These are phyloP conservation scores for Mycosphaerella sp. DNA, from an alignment of 2,329 filamentous ascomycete species.

Conservation along the genomic window DNA sequence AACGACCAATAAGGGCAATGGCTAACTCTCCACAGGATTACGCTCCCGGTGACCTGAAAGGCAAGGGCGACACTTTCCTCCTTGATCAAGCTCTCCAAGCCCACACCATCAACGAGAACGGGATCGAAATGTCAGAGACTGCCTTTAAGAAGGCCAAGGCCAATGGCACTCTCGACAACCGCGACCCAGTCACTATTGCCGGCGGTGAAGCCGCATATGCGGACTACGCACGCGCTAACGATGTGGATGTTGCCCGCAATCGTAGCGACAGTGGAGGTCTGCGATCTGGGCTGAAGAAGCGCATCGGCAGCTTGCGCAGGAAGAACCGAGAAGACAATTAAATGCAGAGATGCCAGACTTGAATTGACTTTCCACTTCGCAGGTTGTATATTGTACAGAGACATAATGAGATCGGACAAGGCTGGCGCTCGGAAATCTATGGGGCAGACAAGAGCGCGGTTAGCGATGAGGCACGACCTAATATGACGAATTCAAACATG, in stretches of 20 bases:
- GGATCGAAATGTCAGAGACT: conserved; percentile 42
- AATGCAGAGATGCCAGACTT: not conserved
- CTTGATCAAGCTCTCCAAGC: conserved; percentile 62
- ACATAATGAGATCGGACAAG: not conserved
- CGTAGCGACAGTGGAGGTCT: conserved; percentile 32
- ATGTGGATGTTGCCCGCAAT: conserved; percentile 21
- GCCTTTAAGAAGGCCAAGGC: conserved; percentile 34
- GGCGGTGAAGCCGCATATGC: conserved; percentile 31
- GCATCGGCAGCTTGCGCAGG: conserved; percentile 42
- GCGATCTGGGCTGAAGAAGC: conserved; percentile 40
- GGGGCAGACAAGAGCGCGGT: not conserved
- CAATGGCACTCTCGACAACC: conserved; percentile 24
- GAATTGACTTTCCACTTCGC: not conserved
- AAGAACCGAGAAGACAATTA: conserved; percentile 19
- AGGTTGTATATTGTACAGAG: conserved; percentile 3
- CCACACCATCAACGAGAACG: conserved; percentile 42
- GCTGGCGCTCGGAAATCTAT: not conserved
- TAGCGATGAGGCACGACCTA: conserved; percentile 3
- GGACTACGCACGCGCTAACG: conserved; percentile 26
- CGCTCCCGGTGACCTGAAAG: conserved; percentile 69
- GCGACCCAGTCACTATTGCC: conserved; percentile 31
- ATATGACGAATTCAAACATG: not conserved
- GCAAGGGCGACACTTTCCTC: conserved; percentile 70
- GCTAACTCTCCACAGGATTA: conserved; percentile 46
- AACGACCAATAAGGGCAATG: not conserved